Evolutionary conservation across 2,329 filamentous ascomycete genomes (phyloP), one percentile per base, ranked within the genome.

Genomic region (Fusarium sp.): DNA sequence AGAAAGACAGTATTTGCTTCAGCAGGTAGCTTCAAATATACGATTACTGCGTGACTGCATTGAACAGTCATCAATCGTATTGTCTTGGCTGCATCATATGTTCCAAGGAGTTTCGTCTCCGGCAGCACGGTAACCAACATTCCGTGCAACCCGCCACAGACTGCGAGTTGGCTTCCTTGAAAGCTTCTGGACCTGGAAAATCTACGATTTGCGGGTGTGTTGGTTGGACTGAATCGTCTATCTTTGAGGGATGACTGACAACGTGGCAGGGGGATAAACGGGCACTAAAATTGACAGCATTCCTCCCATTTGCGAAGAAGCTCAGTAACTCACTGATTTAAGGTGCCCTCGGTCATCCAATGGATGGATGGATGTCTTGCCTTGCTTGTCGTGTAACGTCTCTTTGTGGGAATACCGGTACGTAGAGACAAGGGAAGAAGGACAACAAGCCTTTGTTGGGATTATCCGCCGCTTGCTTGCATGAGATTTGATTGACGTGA

Each of bases 381-480:
- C 27, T 30, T 30, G 27, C 27, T 30, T 32, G 40, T 44, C 63
- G 54, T 55, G 47, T 20, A 22, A 27, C 52, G 33, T n/a, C 37
- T 53, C 32, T 7, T 52, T 52, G 19, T 49, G n/a, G 52, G 35
- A 48, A 59, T 49, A 23, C 23, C 7, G 23, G 23, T 23, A 23
- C 23, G 23, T 23, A 37, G 41, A 46, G 20, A 62, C 63, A 67
- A 67, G 63, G 65, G 58, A 67, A 62, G 58, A 67, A 62, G 63
- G 65, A 52, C 53, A 57, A 57, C 39, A 30, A 51, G 59, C 40
- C 61, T 66, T 68, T 68, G 61, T 62, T 57, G 51, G 48, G 40
- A 62, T 53, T 39, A 30, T 45, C 56, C 45, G 45, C 65, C 10
- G 25, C 25, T 53, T 32, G 44, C 46, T 30, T 58, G 32, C 33